These are phyloP conservation scores for Astraeus odoratus DNA, from an alignment of 768 basidiomycete genomes.

Conservation along the genomic window DNA sequence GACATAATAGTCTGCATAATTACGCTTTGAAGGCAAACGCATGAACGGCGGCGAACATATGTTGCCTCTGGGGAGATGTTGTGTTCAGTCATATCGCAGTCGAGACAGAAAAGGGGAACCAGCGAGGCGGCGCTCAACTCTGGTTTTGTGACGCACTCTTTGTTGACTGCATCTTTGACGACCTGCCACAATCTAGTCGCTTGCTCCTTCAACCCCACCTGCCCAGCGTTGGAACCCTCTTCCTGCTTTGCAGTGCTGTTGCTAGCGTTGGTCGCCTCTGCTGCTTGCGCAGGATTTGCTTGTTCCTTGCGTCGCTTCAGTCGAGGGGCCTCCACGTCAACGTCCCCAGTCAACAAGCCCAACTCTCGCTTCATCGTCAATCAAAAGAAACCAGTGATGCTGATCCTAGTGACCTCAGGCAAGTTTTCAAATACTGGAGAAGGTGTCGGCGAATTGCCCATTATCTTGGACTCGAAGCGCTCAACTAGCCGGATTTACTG, in stretches of 20 bases:
- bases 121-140: constrained; percentile 30
- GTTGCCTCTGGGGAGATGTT: constrained; percentile 48
- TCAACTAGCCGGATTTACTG: constrained; percentile 16
- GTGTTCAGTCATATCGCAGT: constrained; percentile 23
- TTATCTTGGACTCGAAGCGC: constrained; percentile 24
- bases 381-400: constrained; percentile 10
- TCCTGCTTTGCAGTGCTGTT: constrained; percentile 18
- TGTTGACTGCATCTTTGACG: constrained; percentile 76
- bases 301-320: constrained; percentile 49
- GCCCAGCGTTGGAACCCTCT: constrained; percentile 21
- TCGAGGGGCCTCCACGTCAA: constrained; percentile 40
- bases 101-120: constrained; percentile 38
- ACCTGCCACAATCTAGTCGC: constrained; percentile 70
- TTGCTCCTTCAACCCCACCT: constrained; percentile 46
- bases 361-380: constrained; percentile 50
- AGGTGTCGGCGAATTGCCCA: constrained; percentile 25
- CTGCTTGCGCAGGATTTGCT: constrained; percentile 30
- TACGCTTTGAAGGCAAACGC: constrained; percentile 60
- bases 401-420: constrained; percentile 17
- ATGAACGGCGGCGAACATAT: constrained; percentile 59
- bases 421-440: constrained; percentile 20
- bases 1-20: constrained; percentile 82
- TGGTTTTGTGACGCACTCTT: constrained; percentile 69
- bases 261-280: constrained; percentile 26
- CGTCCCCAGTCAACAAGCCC: constrained; percentile 30